These are phyloP conservation scores for Oehlia diaphana DNA, from an alignment of 192 early-diverging fungal genomes.

Conservation along the genomic window DNA sequence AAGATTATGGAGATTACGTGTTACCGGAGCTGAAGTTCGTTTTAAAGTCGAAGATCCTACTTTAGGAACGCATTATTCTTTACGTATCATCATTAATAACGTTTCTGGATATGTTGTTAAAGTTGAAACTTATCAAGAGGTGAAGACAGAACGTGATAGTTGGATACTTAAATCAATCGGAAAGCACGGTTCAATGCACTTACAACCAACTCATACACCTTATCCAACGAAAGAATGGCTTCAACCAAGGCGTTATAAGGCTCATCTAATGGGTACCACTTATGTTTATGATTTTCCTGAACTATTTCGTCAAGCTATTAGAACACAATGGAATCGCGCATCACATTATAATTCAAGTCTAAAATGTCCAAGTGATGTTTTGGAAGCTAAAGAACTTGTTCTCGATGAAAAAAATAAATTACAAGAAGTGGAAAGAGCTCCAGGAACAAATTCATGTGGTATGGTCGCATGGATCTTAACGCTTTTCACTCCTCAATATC, in stretches of 20 bases:
- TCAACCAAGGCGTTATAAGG: conserved; percentile 96
- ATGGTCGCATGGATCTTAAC: conserved; percentile 97
- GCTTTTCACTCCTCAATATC: conserved; percentile 91
- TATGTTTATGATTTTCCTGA: conserved; percentile 99
- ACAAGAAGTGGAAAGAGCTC: conserved; percentile 72
- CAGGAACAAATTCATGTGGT: conserved; percentile 89
- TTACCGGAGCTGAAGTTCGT: conserved; percentile 95
- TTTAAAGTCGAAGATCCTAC: conserved; percentile 84
- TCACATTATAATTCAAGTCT: conserved; percentile 41
- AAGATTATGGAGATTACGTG: conserved; percentile 89
- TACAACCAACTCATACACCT: conserved; percentile 75
- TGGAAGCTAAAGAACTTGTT: conserved; percentile 85
- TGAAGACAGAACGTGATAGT: conserved; percentile 76
- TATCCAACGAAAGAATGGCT: conserved; percentile 95
- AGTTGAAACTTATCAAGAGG: conserved; percentile 92
- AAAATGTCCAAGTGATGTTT: conserved; percentile 60
- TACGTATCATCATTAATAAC: conserved; percentile 90
- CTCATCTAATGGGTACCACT: conserved; percentile 96
- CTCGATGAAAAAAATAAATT: conserved; percentile 79
- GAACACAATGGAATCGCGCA: conserved; percentile 75
- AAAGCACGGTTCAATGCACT: conserved; percentile 77
- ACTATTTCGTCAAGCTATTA: conserved; percentile 87
- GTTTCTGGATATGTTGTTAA: conserved; percentile 91
- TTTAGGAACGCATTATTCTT: conserved; percentile 54
- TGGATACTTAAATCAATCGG: conserved; percentile 87